phyloP scores from a whole-genome alignment of 2,329 filamentous ascomycete genomes.

The Capronia epimyces region DNA sequence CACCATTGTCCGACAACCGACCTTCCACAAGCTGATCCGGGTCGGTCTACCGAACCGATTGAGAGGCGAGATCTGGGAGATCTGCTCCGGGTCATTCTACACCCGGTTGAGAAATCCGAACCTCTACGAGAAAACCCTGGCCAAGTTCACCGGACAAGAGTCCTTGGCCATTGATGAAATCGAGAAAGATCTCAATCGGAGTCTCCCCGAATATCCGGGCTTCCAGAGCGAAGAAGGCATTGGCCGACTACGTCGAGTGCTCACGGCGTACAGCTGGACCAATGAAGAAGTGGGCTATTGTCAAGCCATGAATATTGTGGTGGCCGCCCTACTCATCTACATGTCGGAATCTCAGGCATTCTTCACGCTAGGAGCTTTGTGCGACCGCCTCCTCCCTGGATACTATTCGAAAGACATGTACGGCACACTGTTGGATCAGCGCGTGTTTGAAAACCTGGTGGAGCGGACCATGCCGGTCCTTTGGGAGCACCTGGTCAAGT shows the following conservation, averaged over 20 bases:
- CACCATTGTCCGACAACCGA: constrained; percentile 88
- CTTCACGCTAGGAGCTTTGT: constrained; percentile 83
- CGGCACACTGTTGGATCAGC: constrained; percentile 90
- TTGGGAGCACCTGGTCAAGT: constrained; percentile 96
- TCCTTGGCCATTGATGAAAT: constrained; percentile 98
- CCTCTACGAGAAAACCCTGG: constrained; percentile 75
- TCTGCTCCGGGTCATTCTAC: constrained; percentile 86
- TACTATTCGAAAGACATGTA: constrained; percentile 99
- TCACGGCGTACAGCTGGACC: constrained; percentile 97
- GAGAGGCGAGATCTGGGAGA: constrained; percentile 91
- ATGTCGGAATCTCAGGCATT: constrained; percentile 96
- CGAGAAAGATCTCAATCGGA: constrained; percentile 95
- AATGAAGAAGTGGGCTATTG: constrained; percentile 96
- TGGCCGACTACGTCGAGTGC: constrained; percentile 75
- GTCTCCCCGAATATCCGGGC: constrained; percentile 91
- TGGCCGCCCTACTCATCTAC: constrained; percentile 95
- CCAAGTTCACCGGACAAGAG: constrained; percentile 75
- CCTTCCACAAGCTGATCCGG: constrained; percentile 94
- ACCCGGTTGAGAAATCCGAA: constrained; percentile 79
- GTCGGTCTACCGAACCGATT: constrained; percentile 91
- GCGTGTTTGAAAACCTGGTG: constrained; percentile 96
- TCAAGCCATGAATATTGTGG: constrained; percentile 99
- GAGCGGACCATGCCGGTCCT: constrained; percentile 98
- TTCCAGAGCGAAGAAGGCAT: constrained; percentile 97
- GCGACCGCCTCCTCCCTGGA: constrained; percentile 85